Conservation (phyloP, 352 stramenopile species). For the Phytophthora tubulina region DNA sequence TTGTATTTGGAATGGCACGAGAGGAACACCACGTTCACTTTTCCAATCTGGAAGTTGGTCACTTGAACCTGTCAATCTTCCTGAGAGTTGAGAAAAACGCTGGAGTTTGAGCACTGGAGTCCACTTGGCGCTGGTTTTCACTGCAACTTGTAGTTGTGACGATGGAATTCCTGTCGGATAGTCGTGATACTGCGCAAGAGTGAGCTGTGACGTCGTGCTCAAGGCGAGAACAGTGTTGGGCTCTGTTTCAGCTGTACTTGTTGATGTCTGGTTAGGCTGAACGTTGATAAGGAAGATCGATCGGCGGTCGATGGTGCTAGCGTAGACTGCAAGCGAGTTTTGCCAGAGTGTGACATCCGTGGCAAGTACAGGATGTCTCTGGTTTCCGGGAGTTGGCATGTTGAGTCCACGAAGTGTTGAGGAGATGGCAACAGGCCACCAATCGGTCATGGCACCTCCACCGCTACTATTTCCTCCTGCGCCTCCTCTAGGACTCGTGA, state of each 20-base stretch:
- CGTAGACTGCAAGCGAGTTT: slow-evolving; percentile 43
- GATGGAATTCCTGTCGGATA: slow-evolving; percentile 57
- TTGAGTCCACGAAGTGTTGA: slow-evolving; percentile 12
- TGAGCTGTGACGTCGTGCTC: slow-evolving; percentile 54
- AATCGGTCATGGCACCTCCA: slow-evolving; percentile 35
- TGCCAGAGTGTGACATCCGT: slow-evolving; percentile 34
- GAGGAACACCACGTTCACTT: slow-evolving; percentile 56
- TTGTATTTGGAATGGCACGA: slow-evolving; percentile 62
- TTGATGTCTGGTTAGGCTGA: slow-evolving; percentile 10
- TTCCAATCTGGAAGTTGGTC: slow-evolving; percentile 72
- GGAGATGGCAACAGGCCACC: slow-evolving; percentile 38
- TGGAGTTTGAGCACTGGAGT: slow-evolving; percentile 57
- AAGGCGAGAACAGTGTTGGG: slow-evolving; percentile 22
- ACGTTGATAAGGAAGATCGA: slow-evolving; percentile 38
- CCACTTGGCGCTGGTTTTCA: slow-evolving; percentile 30
- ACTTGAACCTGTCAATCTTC: slow-evolving; percentile 33
- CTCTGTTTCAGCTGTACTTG: slow-evolving; percentile 6
- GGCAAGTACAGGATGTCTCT: slow-evolving; percentile 18
- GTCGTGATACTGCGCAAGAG: slow-evolving; percentile 73
- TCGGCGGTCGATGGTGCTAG: slow-evolving; percentile 29
- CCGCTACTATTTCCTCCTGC: slow-evolving; percentile 38
- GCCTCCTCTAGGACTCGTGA: slow-evolving; percentile 41
- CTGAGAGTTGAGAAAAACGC: slow-evolving; percentile 58
- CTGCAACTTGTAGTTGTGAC: slow-evolving; percentile 55
- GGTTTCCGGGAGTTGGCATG: background rate